Percentiles rank a stretch among this genome's conserved stretches.
Conservation (phyloP, 2,329 filamentous ascomycete genomes). For the Paecilomyces fulvus region DNA sequence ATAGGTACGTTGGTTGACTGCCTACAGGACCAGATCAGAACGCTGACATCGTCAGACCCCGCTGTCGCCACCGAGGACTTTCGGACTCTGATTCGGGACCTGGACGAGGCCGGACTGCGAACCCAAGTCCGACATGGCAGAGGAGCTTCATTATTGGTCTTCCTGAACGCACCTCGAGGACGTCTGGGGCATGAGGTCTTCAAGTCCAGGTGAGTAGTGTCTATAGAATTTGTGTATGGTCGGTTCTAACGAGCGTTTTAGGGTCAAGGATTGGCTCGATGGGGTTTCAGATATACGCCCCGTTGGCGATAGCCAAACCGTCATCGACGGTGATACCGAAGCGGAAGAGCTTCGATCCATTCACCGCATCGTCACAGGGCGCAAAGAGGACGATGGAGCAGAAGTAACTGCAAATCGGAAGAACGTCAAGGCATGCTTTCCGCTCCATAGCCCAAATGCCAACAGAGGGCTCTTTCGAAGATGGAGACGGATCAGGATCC, state of each 20-base stretch:
- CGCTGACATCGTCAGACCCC: conserved; percentile 45
- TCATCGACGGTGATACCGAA: conserved; percentile 73
- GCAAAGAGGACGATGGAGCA: conserved; percentile 66
- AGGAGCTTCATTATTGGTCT: conserved; percentile 67
- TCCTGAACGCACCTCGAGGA: conserved; percentile 69
- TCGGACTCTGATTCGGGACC: conserved; percentile 63
- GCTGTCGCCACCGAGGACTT: conserved; percentile 65
- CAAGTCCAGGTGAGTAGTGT: conserved; percentile 54
- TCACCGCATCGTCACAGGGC: conserved; percentile 72
- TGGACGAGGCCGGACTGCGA: conserved; percentile 71
- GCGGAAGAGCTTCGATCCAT: conserved; percentile 82
- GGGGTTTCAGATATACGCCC: conserved; percentile 74
- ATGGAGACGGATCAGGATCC: conserved; percentile 59
- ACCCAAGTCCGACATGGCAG: conserved; percentile 80
- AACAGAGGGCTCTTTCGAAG: conserved; percentile 69
- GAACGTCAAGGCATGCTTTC: conserved; percentile 67
- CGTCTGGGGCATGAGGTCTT: conserved; percentile 75
- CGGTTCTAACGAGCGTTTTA: conserved; percentile 20
- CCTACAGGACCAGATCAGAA: neutral
- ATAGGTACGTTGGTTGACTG: conserved; percentile 44
- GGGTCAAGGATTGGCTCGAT: conserved; percentile 89
- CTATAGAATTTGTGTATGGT: neutral
- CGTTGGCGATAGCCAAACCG: conserved; percentile 59
- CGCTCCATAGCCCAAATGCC: conserved; percentile 67
- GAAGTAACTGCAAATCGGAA: conserved; percentile 67